Conservation (phyloP, 2,329 filamentous ascomycete species). For the Thielaviopsis ethacetica region DNA sequence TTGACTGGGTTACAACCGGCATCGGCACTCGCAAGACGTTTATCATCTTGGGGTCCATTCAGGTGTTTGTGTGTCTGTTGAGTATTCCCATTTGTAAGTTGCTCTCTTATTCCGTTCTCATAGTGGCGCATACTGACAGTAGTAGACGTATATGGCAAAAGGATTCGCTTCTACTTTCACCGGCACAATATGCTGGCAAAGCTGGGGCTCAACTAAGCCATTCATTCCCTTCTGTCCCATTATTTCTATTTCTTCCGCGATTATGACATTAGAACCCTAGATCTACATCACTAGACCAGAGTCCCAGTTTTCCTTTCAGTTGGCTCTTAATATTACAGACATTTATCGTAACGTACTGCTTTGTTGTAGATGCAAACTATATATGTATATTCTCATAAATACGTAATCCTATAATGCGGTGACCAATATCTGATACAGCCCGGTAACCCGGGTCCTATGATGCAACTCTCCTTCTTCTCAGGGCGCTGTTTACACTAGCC, state of each 20-base stretch:
- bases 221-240: not conserved
- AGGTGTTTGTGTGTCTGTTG: conserved; percentile 58
- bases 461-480: not conserved
- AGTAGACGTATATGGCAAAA: conserved; percentile 62
- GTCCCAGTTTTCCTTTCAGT: too few relatives aligned
- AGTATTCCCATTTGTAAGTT: conserved; percentile 66
- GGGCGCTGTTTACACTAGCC: not conserved
- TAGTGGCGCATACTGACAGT: conserved; percentile 8
- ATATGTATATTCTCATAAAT: not conserved
- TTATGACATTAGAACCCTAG: not conserved
- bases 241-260: not conserved
- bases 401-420: not conserved
- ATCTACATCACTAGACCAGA: not conserved
- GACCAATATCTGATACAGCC: not conserved
- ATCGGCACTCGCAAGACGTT: conserved; percentile 45
- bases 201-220: conserved; percentile 5
- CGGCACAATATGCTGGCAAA: conserved; percentile 49
- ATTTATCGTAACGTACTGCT: too few relatives aligned
- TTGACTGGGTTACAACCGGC: conserved; percentile 58
- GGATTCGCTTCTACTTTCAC: conserved; percentile 57
- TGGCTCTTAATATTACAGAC: too few relatives aligned
- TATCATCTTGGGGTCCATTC: conserved; percentile 55
- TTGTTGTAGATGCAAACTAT: too few relatives aligned
- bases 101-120: not conserved
- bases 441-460: not conserved